phyloP scores from a whole-genome alignment of 192 early-diverging fungal genomes.

The Coemansia sp. region DNA sequence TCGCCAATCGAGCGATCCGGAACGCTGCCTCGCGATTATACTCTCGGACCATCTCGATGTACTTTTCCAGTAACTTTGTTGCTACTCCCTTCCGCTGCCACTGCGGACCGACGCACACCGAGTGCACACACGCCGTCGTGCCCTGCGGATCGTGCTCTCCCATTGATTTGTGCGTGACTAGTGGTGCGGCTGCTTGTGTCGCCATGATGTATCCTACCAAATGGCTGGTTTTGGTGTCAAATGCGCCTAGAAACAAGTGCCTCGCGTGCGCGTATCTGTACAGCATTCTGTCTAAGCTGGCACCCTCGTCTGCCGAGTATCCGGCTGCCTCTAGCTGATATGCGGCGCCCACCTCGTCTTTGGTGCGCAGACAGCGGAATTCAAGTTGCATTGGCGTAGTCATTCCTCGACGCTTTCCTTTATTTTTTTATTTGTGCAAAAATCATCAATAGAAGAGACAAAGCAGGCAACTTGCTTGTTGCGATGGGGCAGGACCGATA shows the following conservation, averaged over 20 bases:
- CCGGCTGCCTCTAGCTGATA: slow-evolving; percentile 20
- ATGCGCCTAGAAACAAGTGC: slow-evolving; percentile 51
- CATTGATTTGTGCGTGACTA: slow-evolving; percentile 71
- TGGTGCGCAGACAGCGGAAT: slow-evolving; percentile 13
- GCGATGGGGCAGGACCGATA: too few species aligned
- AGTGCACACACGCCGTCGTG: slow-evolving; percentile 67
- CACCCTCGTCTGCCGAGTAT: slow-evolving; percentile 38
- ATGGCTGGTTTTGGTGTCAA: neutral
- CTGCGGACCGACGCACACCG: slow-evolving; percentile 60
- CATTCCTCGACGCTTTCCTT: too few species aligned
- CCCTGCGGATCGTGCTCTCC: slow-evolving; percentile 62
- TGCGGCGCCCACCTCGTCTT: slow-evolving; percentile 21
- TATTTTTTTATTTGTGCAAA: too few species aligned
- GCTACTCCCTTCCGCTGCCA: slow-evolving; percentile 66
- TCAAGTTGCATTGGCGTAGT: neutral
- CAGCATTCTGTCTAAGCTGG: slow-evolving; percentile 31
- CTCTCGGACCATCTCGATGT: slow-evolving; percentile 43
- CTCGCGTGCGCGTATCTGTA: slow-evolving; percentile 35
- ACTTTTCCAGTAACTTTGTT: slow-evolving; percentile 49
- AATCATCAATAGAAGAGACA: neutral
- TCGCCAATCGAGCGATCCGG: slow-evolving; percentile 51
- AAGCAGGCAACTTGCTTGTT: too few species aligned
- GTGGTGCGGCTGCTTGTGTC: slow-evolving; percentile 49
- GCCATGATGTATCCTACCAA: slow-evolving; percentile 66
- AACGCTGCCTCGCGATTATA: slow-evolving; percentile 18